Base-by-base conservation (phyloP, 2,329 filamentous ascomycete species). In the Ophiostoma sp. region DNA sequence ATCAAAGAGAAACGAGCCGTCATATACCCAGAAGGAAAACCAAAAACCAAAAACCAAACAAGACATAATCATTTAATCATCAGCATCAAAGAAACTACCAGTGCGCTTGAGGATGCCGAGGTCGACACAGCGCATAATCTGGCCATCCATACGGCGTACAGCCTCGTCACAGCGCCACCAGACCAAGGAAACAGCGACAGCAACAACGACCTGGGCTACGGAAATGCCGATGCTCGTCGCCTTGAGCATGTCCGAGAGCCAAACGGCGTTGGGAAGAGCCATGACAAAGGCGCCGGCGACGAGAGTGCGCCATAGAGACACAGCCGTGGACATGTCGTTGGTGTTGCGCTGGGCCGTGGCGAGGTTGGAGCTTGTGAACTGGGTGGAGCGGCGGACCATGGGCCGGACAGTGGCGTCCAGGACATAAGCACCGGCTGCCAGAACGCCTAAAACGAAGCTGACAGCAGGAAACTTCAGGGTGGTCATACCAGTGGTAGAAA, bases 351-450 rank as follows among this genome's bases (percentile, higher is more conserved):
- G 78, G 33, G 80, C 80, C 15, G 81, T 77, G n/a, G 77, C 77
- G 33, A 85, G 77, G 74, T 80, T 85, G 6, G 81, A 79, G 3
- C 79, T 81, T 0, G 83, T 85, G 72, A 83, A 85, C 65, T 81
- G 80, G 8, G 83, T 81, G 41, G 83, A 85, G n/a, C 80, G 78
- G 35, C 79, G 78, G 64, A 86, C 78, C 35, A 83, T 75, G 1
- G 83, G 82, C 3, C 77, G 76, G 1, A 79, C 77, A 0, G 81
- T 79, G 2, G 79, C 77, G 69, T 83, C 80, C 6, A 85, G 76
- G 1, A 78, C 73, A 35, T 79, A 75, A 0, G 77, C 76, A 27
- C 82, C 83, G 0, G 79, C 79, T 0, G 83, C 83, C 0, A 85
- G 76, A 10, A 85, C 77, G 10, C 81, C 84, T 0, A 86, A 79